These are phyloP conservation scores for Azolla pinnata DNA, from an alignment of 75 land plant species.

Conservation along the genomic window DNA sequence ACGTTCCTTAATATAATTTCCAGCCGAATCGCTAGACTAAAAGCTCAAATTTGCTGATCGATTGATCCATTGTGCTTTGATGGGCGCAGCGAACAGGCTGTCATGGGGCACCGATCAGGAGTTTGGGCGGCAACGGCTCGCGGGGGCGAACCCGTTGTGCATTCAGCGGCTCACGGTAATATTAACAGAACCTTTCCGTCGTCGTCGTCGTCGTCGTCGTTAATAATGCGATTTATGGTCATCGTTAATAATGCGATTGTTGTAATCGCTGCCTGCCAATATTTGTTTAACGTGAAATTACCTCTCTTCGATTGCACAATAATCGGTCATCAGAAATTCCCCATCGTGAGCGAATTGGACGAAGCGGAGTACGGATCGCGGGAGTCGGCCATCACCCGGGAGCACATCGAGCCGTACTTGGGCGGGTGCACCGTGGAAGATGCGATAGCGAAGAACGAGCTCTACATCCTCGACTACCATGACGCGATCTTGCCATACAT, in stretches of 20 bases:
- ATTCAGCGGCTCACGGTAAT: slow-evolving; percentile 17
- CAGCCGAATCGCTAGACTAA: background rate
- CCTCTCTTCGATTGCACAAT: no score
- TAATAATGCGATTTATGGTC: no score
- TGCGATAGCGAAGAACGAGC: slow-evolving; percentile 21
- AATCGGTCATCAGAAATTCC: slow-evolving; percentile 6
- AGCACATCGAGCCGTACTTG: slow-evolving; percentile 24
- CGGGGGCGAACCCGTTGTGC: slow-evolving; percentile 36
- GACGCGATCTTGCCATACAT: slow-evolving; percentile 25
- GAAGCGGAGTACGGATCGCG: slow-evolving; percentile 22
- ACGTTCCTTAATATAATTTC: no score
- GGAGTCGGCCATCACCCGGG: slow-evolving; percentile 19
- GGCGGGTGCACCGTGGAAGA: slow-evolving; percentile 27
- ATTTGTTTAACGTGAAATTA: no score
- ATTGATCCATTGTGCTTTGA: background rate
- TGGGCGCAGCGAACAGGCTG: slow-evolving; percentile 14
- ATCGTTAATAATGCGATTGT: no score
- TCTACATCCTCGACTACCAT: slow-evolving; percentile 32
- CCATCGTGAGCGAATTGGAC: slow-evolving; percentile 21
- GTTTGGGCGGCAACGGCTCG: slow-evolving; percentile 37
- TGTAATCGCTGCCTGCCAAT: no score
- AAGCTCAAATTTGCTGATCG: background rate
- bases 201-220: no score
- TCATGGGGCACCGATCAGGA: slow-evolving; percentile 39
- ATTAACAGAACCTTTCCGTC: no score